A percentile compares a stretch with the other conserved stretches of the same genome.
These are phyloP conservation scores for Bjerkandera adusta DNA, from an alignment of 1,284 basidiomycete species.

Conservation along the genomic window DNA sequence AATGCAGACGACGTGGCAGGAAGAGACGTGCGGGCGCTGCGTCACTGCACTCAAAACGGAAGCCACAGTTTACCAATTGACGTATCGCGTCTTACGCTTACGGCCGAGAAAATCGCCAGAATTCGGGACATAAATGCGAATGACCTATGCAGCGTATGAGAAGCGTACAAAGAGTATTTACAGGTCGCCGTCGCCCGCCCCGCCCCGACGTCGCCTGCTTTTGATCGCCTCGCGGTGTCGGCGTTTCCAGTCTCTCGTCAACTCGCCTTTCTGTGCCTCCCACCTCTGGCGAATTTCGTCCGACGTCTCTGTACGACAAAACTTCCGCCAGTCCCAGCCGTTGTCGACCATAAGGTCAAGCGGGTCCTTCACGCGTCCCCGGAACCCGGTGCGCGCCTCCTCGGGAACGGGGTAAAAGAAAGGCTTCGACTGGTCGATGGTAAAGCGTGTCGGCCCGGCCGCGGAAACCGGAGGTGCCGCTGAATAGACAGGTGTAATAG, in stretches of 20 bases:
- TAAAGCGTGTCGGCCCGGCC: constrained; percentile 20
- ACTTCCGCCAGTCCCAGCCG: constrained; percentile 33
- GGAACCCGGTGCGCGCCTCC: constrained; percentile 12
- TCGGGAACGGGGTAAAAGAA: constrained; percentile 59
- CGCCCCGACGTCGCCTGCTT: constrained; percentile 53
- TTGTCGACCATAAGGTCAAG: constrained; percentile 43
- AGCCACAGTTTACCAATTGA: too few relatives aligned
- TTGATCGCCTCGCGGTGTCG: constrained; percentile 73
- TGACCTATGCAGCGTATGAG: background rate
- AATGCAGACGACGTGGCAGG: too few relatives aligned
- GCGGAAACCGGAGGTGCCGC: constrained; percentile 9
- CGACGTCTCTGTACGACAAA: constrained; percentile 53
- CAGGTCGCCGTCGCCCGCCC: constrained; percentile 25
- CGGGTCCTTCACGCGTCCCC: constrained; percentile 33
- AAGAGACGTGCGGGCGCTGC: too few relatives aligned
- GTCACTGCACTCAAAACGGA: too few relatives aligned
- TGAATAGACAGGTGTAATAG: constrained; percentile 14
- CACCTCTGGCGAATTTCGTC: constrained; percentile 67
- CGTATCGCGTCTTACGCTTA: too few relatives aligned
- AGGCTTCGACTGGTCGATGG: constrained; percentile 50
- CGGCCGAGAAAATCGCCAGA: too few relatives aligned
- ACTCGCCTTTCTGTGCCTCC: constrained; percentile 65
- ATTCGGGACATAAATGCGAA: too few relatives aligned
- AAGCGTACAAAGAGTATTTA: too few relatives aligned
- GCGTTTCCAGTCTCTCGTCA: constrained; percentile 82